phyloP scores from a whole-genome alignment of 106 monocot genomes.

The Platanthera zijinensis region DNA sequence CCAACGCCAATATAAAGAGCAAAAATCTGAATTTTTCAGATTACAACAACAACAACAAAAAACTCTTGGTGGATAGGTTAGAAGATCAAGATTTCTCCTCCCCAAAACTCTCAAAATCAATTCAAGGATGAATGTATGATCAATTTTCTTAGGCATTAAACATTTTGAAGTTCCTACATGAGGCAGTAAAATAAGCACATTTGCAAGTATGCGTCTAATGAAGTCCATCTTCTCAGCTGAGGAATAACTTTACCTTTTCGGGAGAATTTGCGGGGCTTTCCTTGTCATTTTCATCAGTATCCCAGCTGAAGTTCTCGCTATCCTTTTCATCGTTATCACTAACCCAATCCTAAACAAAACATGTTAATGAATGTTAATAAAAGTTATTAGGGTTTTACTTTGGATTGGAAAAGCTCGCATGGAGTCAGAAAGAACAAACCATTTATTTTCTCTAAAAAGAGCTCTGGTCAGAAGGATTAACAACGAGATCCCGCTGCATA shows the following conservation, averaged over 20 bases:
- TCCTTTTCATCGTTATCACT: conserved; percentile 4
- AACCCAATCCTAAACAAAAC: conserved; percentile 5
- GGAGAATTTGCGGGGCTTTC: neutral
- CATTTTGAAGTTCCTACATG: too few species aligned
- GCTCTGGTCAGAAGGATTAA: too few species aligned
- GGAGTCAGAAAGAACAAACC: conserved; percentile 6
- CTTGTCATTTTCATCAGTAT: conserved; percentile 5
- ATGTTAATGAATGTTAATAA: conserved; percentile 1
- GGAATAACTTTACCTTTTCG: neutral
- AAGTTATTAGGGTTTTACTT: neutral
- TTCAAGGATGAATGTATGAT: too few species aligned
- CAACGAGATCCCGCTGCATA: neutral
- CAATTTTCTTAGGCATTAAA: too few species aligned
- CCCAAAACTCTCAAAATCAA: too few species aligned
- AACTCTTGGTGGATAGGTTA: too few species aligned
- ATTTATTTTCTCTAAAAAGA: neutral
- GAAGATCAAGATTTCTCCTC: too few species aligned
- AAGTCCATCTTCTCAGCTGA: too few species aligned
- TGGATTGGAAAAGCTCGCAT: neutral
- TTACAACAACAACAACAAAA: too few species aligned
- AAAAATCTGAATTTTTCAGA: too few species aligned
- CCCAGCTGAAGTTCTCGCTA: conserved; percentile 10
- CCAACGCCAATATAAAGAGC: too few species aligned
- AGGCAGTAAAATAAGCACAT: neutral
- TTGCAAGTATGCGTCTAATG: neutral